A percentile compares a stretch with the other conserved stretches of the same genome.
Evolutionary conservation across 352 stramenopile species (phyloP).

Genomic region (Phytophthora hibernalis): DNA sequence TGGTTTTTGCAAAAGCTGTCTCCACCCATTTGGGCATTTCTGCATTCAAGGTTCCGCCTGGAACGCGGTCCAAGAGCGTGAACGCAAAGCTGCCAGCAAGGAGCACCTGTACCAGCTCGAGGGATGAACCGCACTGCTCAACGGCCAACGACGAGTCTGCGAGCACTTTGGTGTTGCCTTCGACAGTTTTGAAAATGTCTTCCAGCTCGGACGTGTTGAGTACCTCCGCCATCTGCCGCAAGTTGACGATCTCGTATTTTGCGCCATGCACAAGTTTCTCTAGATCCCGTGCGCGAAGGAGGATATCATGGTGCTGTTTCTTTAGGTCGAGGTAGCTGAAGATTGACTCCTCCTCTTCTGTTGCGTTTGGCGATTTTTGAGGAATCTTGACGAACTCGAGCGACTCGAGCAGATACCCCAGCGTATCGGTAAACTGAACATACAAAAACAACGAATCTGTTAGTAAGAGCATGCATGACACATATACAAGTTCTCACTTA

Average conservation of each 20-base stretch:
- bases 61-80: slow-evolving; percentile 93
- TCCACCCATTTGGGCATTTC: slow-evolving; percentile 86
- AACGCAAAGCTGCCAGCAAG: slow-evolving; percentile 93
- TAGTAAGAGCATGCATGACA: neutral
- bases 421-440: slow-evolving; percentile 90
- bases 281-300: slow-evolving; percentile 89
- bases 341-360: slow-evolving; percentile 74
- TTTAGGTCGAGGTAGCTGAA: slow-evolving; percentile 94
- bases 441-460: neutral
- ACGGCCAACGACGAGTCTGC: slow-evolving; percentile 80
- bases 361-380: slow-evolving; percentile 46
- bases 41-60: slow-evolving; percentile 89
- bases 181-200: slow-evolving; percentile 89
- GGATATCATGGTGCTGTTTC: slow-evolving; percentile 88
- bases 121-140: slow-evolving; percentile 64
- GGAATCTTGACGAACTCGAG: slow-evolving; percentile 88
- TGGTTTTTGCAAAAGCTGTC: slow-evolving; percentile 42
- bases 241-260: slow-evolving; percentile 91
- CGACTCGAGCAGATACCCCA: slow-evolving; percentile 95
- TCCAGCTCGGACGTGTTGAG: slow-evolving; percentile 91
- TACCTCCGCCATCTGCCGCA: slow-evolving; percentile 91
- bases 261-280: slow-evolving; percentile 93
- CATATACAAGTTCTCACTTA: slow-evolving; percentile 13
- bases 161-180: slow-evolving; percentile 89
- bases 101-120: slow-evolving; percentile 92